Evolutionary conservation across 768 basidiomycete species (phyloP).

Genomic region (Suillus decipiens): DNA sequence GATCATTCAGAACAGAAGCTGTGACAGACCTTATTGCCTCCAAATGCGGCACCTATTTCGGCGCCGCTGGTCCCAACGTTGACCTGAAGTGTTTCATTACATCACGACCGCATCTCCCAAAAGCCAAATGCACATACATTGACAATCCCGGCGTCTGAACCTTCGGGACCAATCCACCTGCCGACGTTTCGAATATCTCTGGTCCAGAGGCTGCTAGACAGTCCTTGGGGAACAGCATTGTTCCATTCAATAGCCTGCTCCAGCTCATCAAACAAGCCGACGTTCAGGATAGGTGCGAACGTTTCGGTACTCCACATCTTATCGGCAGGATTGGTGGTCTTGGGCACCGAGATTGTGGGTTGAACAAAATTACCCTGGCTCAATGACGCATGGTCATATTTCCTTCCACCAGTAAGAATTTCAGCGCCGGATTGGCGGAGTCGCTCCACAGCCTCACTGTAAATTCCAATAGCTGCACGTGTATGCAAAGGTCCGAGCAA

Average conservation of each 20-base stretch:
- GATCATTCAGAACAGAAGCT: slow-evolving; percentile 13
- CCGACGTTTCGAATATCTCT: slow-evolving; percentile 80
- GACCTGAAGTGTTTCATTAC: slow-evolving; percentile 39
- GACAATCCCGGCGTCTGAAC: slow-evolving; percentile 90
- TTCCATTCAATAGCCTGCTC: slow-evolving; percentile 90
- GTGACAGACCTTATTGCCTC: slow-evolving; percentile 80
- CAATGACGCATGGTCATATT: slow-evolving; percentile 52
- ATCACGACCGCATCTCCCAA: slow-evolving; percentile 5
- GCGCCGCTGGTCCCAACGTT: slow-evolving; percentile 72
- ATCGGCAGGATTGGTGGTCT: slow-evolving; percentile 51
- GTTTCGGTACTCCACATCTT: slow-evolving; percentile 77
- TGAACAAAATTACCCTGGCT: slow-evolving; percentile 83
- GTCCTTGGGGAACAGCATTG: slow-evolving; percentile 87
- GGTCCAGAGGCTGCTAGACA: slow-evolving; percentile 92
- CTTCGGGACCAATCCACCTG: slow-evolving; percentile 88
- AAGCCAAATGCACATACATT: slow-evolving; percentile 56
- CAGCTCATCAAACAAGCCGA: slow-evolving; percentile 82
- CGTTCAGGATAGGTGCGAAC: slow-evolving; percentile 89
- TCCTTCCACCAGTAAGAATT: slow-evolving; percentile 71
- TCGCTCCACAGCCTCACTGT: slow-evolving; percentile 58
- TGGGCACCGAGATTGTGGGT: slow-evolving; percentile 80
- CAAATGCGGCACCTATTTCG: slow-evolving; percentile 86
- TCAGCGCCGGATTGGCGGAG: slow-evolving; percentile 70
- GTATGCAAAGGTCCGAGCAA: slow-evolving; percentile 89
- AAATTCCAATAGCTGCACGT: slow-evolving; percentile 63